Evolutionary conservation across 75 land plant genomes (phyloP), one percentile per base, ranked within the genome.

Genomic region (Larix kaempferi): DNA sequence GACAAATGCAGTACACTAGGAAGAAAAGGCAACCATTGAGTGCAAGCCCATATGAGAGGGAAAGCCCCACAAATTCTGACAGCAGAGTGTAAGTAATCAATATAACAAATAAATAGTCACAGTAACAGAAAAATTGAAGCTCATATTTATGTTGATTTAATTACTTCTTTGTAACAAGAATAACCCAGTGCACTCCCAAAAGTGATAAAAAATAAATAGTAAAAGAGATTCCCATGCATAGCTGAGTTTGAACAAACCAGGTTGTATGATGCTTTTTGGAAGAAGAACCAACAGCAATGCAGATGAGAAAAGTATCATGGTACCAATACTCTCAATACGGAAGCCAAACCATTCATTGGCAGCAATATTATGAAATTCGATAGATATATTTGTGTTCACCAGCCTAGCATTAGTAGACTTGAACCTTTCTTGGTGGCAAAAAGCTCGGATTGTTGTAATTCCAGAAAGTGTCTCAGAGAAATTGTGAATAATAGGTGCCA

Each of bases 61-160:
- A 91, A 87, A 96, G 85, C 39, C 99, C 99, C 60, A 92, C 88
- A 82, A 89, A 94, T 35, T 95, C 99, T 96, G 90, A 79, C 44
- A 67, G 37, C 37, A 17, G 37, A 67, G 58, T 21, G 15, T 49
- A 49, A 52, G 57, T 6, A 52, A 72, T 41, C 8, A 72, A 37
- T 23, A 23, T 16, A n/a, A 26, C 49, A 49, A 66, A 17, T 39
- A 6, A 44, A 44, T 33, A 26, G 29, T 33, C 57, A 19, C 17
- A 14, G 21, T 16, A 37, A 61, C 5, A 33, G 5, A 15, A 35
- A 72, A 25, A 17, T 23, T 44, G 49, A 44, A 27, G 49, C 61
- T 76, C 57, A 56, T 23, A 27, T 65, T 33, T 33, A 52, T 66
- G 27, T 14, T 54, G n/a, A 16, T 67, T 15, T 1, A 67, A 21